Conservation (phyloP, 441 rosid genomes). For the Adansonia madagascariensis region DNA sequence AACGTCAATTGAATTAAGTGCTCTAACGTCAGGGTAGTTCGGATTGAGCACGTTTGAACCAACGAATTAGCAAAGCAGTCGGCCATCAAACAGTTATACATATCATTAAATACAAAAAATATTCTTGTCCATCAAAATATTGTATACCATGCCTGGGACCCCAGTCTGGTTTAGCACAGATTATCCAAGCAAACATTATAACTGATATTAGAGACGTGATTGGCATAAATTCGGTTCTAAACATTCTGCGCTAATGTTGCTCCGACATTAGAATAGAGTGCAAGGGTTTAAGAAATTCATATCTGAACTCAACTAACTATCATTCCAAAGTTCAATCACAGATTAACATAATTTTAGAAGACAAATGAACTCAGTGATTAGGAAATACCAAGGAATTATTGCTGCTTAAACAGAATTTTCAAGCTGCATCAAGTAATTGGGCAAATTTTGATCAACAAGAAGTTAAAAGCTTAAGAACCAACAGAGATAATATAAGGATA, state of each 20-base stretch:
- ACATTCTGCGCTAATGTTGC: not conserved
- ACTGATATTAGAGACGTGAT: not conserved
- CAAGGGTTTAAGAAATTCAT: not conserved
- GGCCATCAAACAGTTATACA: not conserved
- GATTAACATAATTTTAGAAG: not conserved
- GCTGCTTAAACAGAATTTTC: not conserved
- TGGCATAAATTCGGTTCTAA: not conserved
- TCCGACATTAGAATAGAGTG: not conserved
- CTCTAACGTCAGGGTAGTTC: not conserved
- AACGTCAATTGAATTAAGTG: constrained; percentile 4
- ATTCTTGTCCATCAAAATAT: not conserved
- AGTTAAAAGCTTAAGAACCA: not conserved
- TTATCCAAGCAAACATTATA: not conserved
- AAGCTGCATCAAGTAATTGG: not conserved
- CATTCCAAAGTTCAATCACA: not conserved
- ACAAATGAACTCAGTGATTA: not conserved
- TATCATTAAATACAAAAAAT: not conserved
- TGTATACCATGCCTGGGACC: not conserved
- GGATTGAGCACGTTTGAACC: not conserved
- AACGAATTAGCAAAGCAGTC: not conserved
- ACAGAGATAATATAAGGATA: not conserved
- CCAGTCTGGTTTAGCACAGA: not conserved
- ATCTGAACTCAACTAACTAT: not conserved
- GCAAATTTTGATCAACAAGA: not conserved
- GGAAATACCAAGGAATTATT: not conserved